Percentiles rank a stretch among this genome's conserved stretches.
These are phyloP conservation scores for Trametes cinnabarina DNA, from an alignment of 768 basidiomycete genomes.

Conservation along the genomic window DNA sequence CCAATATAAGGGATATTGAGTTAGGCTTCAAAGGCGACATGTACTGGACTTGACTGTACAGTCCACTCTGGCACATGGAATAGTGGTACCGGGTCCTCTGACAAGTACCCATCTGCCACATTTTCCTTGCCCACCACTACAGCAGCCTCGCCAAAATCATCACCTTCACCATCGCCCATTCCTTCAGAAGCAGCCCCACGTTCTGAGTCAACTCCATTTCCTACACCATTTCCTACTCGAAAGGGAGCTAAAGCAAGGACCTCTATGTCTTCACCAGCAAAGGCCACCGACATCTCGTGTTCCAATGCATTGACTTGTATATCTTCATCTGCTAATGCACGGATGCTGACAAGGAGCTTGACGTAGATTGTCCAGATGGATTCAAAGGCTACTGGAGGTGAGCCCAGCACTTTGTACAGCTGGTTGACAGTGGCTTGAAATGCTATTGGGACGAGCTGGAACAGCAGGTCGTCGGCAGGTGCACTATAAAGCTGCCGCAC, in stretches of 20 bases:
- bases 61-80: no score
- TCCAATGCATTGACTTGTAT: not conserved
- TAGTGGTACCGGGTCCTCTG: no score
- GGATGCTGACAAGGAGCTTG: not conserved
- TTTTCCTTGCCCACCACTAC: no score
- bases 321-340: not conserved
- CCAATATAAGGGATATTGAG: no score
- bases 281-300: not conserved
- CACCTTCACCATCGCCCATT: no score
- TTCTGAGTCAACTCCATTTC: no score
- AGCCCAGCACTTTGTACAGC: not conserved
- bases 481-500: conserved; percentile 29
- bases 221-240: not conserved
- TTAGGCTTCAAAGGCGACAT: no score
- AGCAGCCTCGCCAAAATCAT: no score
- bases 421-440: conserved; percentile 19
- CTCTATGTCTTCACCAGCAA: not conserved
- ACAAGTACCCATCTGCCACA: no score
- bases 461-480: conserved; percentile 33
- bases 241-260: not conserved
- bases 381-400: not conserved
- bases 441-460: conserved; percentile 33
- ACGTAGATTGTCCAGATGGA: not conserved
- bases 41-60: no score
- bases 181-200: no score